These are phyloP conservation scores for Spathaspora arborariae DNA, from an alignment of 805 yeast species.

Conservation along the genomic window DNA sequence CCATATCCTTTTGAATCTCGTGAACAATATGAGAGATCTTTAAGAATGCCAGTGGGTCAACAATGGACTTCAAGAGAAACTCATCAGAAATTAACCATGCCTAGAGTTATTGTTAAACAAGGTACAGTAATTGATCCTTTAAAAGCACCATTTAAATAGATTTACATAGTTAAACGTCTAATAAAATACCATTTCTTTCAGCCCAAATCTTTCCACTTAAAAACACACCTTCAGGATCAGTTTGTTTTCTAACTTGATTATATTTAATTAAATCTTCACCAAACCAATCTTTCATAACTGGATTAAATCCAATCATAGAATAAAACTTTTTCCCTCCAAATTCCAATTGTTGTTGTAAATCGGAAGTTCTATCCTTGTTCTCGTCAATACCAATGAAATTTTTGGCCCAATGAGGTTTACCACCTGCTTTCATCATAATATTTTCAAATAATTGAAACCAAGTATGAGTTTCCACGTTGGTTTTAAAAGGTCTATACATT, in stretches of 20 bases:
- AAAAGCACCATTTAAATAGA: slow-evolving; percentile 71
- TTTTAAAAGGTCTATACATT: slow-evolving; percentile 89
- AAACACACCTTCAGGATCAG: slow-evolving; percentile 82
- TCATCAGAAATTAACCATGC: slow-evolving; percentile 85
- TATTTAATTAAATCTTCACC: slow-evolving; percentile 64
- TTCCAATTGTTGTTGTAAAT: slow-evolving; percentile 35
- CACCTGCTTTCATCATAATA: slow-evolving; percentile 71
- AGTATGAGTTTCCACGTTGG: slow-evolving; percentile 64
- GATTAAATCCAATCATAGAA: slow-evolving; percentile 77
- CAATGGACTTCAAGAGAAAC: slow-evolving; percentile 92
- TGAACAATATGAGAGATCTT: slow-evolving; percentile 91
- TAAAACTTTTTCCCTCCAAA: slow-evolving; percentile 49
- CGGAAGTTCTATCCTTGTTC: slow-evolving; percentile 32
- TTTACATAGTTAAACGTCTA: slow-evolving; percentile 5
- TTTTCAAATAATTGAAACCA: slow-evolving; percentile 88
- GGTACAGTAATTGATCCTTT: slow-evolving; percentile 91
- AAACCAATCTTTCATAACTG: slow-evolving; percentile 71
- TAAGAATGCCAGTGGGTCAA: slow-evolving; percentile 95
- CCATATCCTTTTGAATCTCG: slow-evolving; percentile 92
- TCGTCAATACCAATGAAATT: slow-evolving; percentile 71
- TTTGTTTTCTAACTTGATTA: slow-evolving; percentile 58
- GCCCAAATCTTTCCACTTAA: slow-evolving; percentile 80
- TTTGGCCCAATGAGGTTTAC: slow-evolving; percentile 99
- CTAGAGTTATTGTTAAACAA: slow-evolving; percentile 79
- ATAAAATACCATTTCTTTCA: slow-evolving; percentile 66